Evolutionary conservation across 192 early-diverging fungal genomes (phyloP).

Genomic region (Coemansia sp.): DNA sequence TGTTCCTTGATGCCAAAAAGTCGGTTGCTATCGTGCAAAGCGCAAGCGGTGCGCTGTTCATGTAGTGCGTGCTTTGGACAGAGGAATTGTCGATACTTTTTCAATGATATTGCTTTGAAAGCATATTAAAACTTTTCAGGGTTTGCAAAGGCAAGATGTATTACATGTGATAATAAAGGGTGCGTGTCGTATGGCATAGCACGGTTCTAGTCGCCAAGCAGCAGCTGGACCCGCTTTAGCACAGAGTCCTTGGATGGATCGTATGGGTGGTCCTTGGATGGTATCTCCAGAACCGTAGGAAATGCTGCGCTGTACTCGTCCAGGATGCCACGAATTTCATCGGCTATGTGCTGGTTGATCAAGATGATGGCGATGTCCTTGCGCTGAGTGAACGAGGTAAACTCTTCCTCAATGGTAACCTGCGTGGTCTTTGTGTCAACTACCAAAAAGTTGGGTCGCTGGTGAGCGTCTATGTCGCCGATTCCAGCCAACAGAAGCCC

Average conservation of each 20-base stretch:
- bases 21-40: conserved; percentile 50
- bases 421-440: conserved; percentile 87
- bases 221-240: conserved; percentile 74
- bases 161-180: background rate
- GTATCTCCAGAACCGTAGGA: conserved; percentile 97
- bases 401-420: conserved; percentile 72
- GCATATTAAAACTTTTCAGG: background rate
- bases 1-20: conserved; percentile 67
- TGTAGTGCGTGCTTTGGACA: conserved; percentile 11
- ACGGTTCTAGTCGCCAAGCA: conserved; percentile 74
- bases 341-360: conserved; percentile 97
- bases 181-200: background rate
- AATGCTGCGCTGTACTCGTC: conserved; percentile 92
- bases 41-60: conserved; percentile 27
- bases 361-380: conserved; percentile 98
- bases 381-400: conserved; percentile 83
- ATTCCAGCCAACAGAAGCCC: conserved; percentile 97
- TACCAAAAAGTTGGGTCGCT: conserved; percentile 93
- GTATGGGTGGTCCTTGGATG: conserved; percentile 99
- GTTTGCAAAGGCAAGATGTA: background rate
- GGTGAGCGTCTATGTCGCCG: conserved; percentile 90
- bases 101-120: background rate
- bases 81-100: background rate
- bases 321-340: conserved; percentile 85
- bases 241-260: conserved; percentile 86